phyloP scores from a whole-genome alignment of 352 stramenopile species.

The Globisporangium splendens region DNA sequence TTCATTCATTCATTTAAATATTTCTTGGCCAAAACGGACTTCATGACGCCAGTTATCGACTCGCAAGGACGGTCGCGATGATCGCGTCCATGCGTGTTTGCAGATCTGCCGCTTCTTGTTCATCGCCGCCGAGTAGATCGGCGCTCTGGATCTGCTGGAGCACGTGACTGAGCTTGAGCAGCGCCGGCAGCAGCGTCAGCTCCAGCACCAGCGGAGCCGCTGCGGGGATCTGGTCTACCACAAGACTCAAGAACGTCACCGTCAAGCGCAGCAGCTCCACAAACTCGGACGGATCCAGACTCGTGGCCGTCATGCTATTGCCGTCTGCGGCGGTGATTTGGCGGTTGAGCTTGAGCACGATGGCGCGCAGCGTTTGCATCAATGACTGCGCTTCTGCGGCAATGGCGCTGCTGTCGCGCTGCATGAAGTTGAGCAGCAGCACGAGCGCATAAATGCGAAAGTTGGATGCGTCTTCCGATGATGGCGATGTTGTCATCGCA shows the following conservation, averaged over 20 bases:
- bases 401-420: conserved; percentile 44
- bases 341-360: conserved; percentile 11
- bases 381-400: background rate
- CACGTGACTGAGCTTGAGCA: conserved; percentile 43
- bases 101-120: conserved; percentile 20
- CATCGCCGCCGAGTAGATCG: conserved; percentile 15
- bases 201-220: conserved; percentile 18
- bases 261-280: conserved; percentile 53
- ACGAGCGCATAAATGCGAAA: conserved; percentile 69
- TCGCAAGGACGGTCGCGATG: conserved; percentile 22
- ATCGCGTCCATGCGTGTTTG: conserved; percentile 30
- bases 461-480: conserved; percentile 55
- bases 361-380: conserved; percentile 6
- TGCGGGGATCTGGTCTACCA: conserved; percentile 40
- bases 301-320: background rate
- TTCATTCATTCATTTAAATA: conserved; percentile 1
- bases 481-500: conserved; percentile 1
- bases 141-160: conserved; percentile 12
- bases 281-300: conserved; percentile 35
- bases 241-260: conserved; percentile 45
- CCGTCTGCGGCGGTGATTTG: background rate
- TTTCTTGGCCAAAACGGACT: background rate
- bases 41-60: background rate
- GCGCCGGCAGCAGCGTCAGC: conserved; percentile 20
- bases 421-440: conserved; percentile 70